Evolutionary conservation across 306 rosid species (phyloP).

Genomic region (Carpinus viminea): DNA sequence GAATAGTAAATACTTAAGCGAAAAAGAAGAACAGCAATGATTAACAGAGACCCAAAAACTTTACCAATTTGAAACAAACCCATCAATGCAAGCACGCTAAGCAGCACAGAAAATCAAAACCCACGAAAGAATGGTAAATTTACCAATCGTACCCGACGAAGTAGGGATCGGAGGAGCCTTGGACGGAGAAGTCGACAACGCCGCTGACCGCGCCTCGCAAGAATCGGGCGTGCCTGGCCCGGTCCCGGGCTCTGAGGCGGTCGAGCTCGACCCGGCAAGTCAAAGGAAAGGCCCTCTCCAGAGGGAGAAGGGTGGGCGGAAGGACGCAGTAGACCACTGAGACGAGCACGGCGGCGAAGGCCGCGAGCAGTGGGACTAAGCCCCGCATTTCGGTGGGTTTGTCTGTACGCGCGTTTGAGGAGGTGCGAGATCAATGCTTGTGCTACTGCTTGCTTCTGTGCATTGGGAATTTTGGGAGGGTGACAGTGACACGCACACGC

Average conservation of each 20-base stretch:
- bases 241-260: constrained; percentile 63
- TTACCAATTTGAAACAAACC: too few species aligned
- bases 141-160: constrained; percentile 70
- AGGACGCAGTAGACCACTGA: constrained; percentile 46
- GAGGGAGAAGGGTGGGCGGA: constrained; percentile 48
- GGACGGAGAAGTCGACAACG: constrained; percentile 74
- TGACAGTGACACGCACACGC: neutral
- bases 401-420: constrained; percentile 5
- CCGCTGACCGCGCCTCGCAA: constrained; percentile 58
- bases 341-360: constrained; percentile 18
- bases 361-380: constrained; percentile 32
- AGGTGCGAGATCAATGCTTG: constrained; percentile 27
- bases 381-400: constrained; percentile 46
- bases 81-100: too few species aligned
- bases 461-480: constrained; percentile 33
- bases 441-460: constrained; percentile 27
- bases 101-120: too few species aligned
- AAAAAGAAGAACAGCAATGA: too few species aligned
- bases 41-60: too few species aligned
- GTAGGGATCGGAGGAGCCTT: constrained; percentile 78
- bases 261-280: constrained; percentile 51
- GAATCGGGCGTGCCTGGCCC: constrained; percentile 67
- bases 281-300: constrained; percentile 61
- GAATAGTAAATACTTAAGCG: too few species aligned
- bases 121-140: too few species aligned